Conservation (phyloP, 2,329 filamentous ascomycete genomes). For the Colletotrichum sp. region DNA sequence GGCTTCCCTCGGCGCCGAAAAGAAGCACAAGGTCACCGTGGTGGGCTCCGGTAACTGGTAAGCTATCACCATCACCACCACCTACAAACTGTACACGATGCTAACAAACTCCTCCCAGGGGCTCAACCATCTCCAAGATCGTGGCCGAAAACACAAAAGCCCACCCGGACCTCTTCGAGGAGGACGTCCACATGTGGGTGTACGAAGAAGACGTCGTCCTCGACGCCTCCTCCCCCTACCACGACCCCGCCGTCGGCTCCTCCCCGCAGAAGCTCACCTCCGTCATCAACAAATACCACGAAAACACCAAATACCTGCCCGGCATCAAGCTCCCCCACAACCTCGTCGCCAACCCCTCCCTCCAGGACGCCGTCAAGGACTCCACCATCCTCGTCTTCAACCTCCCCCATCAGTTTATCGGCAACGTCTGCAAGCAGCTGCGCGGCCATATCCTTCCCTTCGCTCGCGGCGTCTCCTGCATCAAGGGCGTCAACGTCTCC, state of each 20-base stretch:
- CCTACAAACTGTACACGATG: fast-evolving
- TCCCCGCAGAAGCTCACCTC: constrained; percentile 85
- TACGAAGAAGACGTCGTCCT: constrained; percentile 89
- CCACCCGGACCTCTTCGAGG: constrained; percentile 82
- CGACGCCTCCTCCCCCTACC: constrained; percentile 73
- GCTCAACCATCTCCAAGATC: constrained; percentile 96
- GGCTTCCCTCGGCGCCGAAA: constrained; percentile 53
- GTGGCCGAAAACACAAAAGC: constrained; percentile 88
- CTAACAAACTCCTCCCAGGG: constrained; percentile 58
- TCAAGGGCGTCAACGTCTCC: constrained; percentile 95
- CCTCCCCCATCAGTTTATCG: constrained; percentile 94
- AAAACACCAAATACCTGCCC: constrained; percentile 99
- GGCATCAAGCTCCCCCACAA: constrained; percentile 83
- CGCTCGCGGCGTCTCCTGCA: constrained; percentile 93
- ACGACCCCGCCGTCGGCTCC: constrained; percentile 66
- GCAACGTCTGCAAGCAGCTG: constrained; percentile 82
- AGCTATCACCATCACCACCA: constrained; percentile 23
- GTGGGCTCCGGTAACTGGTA: constrained; percentile 98
- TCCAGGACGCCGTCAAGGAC: constrained; percentile 79
- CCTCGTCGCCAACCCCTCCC: constrained; percentile 81
- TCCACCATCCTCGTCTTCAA: constrained; percentile 96
- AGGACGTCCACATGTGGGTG: constrained; percentile 98
- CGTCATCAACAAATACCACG: constrained; percentile 90
- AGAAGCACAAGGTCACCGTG: constrained; percentile 91
- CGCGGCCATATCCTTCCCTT: constrained; percentile 89